Base-by-base conservation (phyloP, 352 stramenopile genomes). In the Phytopythium helicoides region DNA sequence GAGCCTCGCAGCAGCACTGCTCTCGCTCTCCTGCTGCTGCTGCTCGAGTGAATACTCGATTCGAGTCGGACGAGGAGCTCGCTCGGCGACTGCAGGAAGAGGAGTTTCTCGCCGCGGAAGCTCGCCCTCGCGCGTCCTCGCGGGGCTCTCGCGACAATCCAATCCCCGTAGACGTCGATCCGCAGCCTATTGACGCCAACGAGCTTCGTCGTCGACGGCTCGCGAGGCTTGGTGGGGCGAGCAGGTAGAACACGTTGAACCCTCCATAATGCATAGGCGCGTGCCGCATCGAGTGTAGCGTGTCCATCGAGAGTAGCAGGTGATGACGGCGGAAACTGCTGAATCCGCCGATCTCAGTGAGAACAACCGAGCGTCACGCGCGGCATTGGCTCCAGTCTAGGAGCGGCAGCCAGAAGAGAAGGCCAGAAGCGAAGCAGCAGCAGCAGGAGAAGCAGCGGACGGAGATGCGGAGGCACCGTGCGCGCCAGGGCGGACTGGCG, bases 401-500 rank as follows among this genome's bases (percentile, higher is more conserved):
- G n/a, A n/a, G n/a, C n/a, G n/a, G n/a, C n/a, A n/a, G n/a, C n/a
- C n/a, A n/a, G n/a, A n/a, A n/a, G n/a, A n/a, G n/a, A n/a, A n/a
- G n/a, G n/a, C n/a, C n/a, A n/a, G n/a, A n/a, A n/a, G n/a, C n/a
- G n/a, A n/a, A n/a, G n/a, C n/a, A n/a, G n/a, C n/a, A n/a, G n/a
- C n/a, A n/a, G n/a, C n/a, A n/a, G n/a, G n/a, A n/a, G n/a, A n/a
- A n/a, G n/a, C n/a, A n/a, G n/a, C n/a, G n/a, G n/a, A n/a, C n/a
- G n/a, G n/a, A n/a, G n/a, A 33, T 26, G 15, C 34, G 38, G 12
- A 19, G 23, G 18, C 36, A 39, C 37, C 25, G 18, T 11, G 23
- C 7, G 22, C 36, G 35, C 6, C n/a, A 15, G 14, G 35, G 21
- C n/a, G 50, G 63, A 14, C 46, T 64, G n/a, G 64, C 62, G 49